A percentile compares a stretch with the other conserved stretches of the same genome.
These are phyloP conservation scores for Lactarius psammicola DNA, from an alignment of 768 basidiomycete species.

Conservation along the genomic window DNA sequence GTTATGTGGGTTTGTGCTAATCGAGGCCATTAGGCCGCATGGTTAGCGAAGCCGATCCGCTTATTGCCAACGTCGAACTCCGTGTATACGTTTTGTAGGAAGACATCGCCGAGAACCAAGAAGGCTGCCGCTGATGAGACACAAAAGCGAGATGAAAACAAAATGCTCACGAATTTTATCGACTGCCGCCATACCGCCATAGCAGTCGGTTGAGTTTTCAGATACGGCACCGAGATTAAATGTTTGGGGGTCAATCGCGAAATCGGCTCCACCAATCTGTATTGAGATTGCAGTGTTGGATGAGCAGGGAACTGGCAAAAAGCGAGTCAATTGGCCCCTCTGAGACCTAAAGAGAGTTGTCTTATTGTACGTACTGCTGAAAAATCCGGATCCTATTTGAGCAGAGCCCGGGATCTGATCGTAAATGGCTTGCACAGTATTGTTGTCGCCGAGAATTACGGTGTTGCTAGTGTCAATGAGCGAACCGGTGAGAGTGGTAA, in stretches of 20 bases:
- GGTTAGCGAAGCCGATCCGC: slow-evolving; percentile 20
- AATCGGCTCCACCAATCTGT: slow-evolving; percentile 34
- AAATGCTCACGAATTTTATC: neutral
- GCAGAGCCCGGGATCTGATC: slow-evolving; percentile 14
- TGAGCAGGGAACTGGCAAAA: slow-evolving; percentile 30
- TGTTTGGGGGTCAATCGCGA: slow-evolving; percentile 29
- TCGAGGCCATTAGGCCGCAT: neutral
- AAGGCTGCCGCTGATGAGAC: neutral
- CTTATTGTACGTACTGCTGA: neutral
- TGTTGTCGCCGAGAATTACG: slow-evolving; percentile 24
- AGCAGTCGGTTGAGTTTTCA: slow-evolving; percentile 18
- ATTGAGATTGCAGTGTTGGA: slow-evolving; percentile 31
- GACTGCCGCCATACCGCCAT: slow-evolving; percentile 21
- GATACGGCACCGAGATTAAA: slow-evolving; percentile 35
- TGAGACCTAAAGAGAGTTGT: neutral
- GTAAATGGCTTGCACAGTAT: slow-evolving; percentile 16
- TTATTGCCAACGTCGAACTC: slow-evolving; percentile 17
- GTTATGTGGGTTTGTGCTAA: neutral
- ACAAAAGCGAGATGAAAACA: neutral
- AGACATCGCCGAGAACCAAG: slow-evolving; percentile 13
- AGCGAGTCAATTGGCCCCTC: neutral
- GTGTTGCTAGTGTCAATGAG: slow-evolving; percentile 31
- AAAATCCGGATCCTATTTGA: neutral
- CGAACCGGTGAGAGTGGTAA: no score
- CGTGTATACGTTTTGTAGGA: slow-evolving; percentile 4